Conservation (phyloP, 2,329 filamentous ascomycete genomes). For the Venturia nashicola region DNA sequence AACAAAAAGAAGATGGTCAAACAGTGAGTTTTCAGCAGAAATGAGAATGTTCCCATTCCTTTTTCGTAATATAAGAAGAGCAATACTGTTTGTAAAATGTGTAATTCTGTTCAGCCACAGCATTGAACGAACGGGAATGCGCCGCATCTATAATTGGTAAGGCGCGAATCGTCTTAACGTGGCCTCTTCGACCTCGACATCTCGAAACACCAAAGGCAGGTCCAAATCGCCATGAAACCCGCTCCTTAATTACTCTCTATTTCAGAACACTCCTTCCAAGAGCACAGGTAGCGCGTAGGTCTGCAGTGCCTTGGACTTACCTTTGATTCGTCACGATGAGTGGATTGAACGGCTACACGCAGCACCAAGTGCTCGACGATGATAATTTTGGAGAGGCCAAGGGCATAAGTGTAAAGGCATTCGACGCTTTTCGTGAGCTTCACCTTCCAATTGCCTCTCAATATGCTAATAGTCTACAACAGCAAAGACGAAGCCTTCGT, state of each 20-base stretch:
- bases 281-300: not conserved
- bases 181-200: not conserved
- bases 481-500: conserved; percentile 82
- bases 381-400: conserved; percentile 66
- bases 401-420: conserved; percentile 58
- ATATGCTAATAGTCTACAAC: not conserved
- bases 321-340: not conserved
- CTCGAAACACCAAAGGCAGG: not conserved
- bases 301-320: conserved; percentile 1
- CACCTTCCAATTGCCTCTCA: not conserved
- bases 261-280: not conserved
- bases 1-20: not conserved
- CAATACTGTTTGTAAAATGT: too few species aligned
- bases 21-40: not conserved
- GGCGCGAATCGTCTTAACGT: not conserved
- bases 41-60: too few species aligned
- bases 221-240: not conserved
- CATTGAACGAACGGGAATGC: not conserved
- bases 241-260: not conserved
- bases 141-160: not conserved
- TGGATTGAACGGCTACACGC: conserved; percentile 65
- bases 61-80: too few species aligned
- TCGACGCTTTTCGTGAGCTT: conserved; percentile 81
- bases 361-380: conserved; percentile 57
- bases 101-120: too few species aligned